phyloP scores from a whole-genome alignment of 2,329 filamentous ascomycete species.

The Allantophomopsis lycopodina region DNA sequence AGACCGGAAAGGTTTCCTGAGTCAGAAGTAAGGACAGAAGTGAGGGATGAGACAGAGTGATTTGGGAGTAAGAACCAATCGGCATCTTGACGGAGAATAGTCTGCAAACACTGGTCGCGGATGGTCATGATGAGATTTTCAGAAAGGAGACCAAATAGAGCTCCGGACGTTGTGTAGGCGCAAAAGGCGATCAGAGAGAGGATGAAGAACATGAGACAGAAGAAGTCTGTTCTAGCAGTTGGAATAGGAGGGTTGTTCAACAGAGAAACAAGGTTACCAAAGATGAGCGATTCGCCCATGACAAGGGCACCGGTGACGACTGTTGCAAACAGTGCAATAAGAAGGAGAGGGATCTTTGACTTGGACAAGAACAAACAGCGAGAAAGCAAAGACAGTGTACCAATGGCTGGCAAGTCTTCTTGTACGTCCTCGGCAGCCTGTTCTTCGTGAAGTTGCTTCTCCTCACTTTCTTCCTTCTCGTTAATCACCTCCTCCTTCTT shows the following conservation, averaged over 20 bases:
- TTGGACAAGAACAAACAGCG: conserved; percentile 18
- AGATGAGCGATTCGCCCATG: conserved; percentile 39
- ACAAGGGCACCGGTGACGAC: conserved; percentile 31
- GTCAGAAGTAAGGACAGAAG: conserved; percentile 58
- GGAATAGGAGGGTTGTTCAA: conserved; percentile 26
- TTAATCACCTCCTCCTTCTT: neutral
- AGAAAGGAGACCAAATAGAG: conserved; percentile 37
- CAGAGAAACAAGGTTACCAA: conserved; percentile 34
- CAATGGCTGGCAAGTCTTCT: neutral
- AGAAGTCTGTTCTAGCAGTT: conserved; percentile 17
- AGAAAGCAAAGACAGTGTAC: conserved; percentile 9
- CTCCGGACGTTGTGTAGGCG: conserved; percentile 44
- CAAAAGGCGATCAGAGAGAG: conserved; percentile 31
- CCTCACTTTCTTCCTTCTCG: neutral
- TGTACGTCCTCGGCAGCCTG: neutral
- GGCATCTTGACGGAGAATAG: conserved; percentile 50
- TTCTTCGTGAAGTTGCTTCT: neutral
- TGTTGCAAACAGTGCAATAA: conserved; percentile 26
- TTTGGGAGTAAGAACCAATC: conserved; percentile 58
- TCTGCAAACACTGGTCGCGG: conserved; percentile 48
- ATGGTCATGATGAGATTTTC: conserved; percentile 53
- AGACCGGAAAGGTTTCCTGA: conserved; percentile 53
- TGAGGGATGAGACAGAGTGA: conserved; percentile 44
- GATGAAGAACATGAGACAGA: conserved; percentile 30
- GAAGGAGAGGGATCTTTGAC: conserved; percentile 23